Evolutionary conservation across 2,329 filamentous ascomycete species (phyloP).

Genomic region (Sclerotinia minor): DNA sequence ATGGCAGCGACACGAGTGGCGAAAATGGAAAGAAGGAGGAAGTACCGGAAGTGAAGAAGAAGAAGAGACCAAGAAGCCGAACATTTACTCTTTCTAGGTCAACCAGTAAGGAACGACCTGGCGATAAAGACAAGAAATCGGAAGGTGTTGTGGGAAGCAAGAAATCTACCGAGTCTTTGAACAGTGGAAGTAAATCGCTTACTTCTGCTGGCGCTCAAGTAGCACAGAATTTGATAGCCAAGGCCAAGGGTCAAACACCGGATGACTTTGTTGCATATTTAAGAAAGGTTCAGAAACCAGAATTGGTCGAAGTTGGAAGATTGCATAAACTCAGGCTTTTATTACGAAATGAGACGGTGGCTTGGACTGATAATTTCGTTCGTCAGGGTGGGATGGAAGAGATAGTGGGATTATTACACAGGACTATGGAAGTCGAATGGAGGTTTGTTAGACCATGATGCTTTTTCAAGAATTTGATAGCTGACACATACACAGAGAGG

Average conservation of each 20-base stretch:
- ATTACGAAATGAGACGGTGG: constrained; percentile 89
- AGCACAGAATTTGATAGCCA: constrained; percentile 60
- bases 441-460: constrained; percentile 58
- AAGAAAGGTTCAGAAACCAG: constrained; percentile 75
- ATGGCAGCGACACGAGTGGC: constrained; percentile 44
- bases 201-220: constrained; percentile 57
- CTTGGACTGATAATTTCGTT: constrained; percentile 93
- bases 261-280: constrained; percentile 86
- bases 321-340: constrained; percentile 89
- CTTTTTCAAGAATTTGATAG: constrained; percentile 44
- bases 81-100: constrained; percentile 62
- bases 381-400: constrained; percentile 88
- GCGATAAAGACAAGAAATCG: constrained; percentile 70
- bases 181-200: constrained; percentile 57
- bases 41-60: constrained; percentile 46
- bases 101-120: constrained; percentile 55
- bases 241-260: constrained; percentile 72
- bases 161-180: constrained; percentile 71
- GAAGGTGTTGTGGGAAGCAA: constrained; percentile 64
- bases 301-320: constrained; percentile 88
- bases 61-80: constrained; percentile 64
- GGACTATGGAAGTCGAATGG: constrained; percentile 97
- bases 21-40: constrained; percentile 43
- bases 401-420: constrained; percentile 79
- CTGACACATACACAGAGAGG: constrained; percentile 62